Percentiles rank a stretch among this genome's conserved stretches.
phyloP scores from a whole-genome alignment of 192 early-diverging fungal genomes.

The Neocallimastix lanati region DNA sequence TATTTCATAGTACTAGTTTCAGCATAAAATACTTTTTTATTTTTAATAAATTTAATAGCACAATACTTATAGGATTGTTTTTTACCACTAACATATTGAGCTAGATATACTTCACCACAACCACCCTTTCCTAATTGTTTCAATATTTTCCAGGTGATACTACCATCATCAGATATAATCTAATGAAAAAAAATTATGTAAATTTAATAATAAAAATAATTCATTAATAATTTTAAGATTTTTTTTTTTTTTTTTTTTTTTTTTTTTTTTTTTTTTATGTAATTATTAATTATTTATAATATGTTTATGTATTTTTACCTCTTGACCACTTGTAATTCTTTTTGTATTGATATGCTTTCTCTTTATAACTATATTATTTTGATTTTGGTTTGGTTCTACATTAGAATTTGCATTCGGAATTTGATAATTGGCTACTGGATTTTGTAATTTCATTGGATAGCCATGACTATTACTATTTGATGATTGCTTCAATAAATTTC shows the following conservation, averaged over 20 bases:
- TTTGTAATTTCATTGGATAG: not conserved
- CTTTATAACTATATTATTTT: not conserved
- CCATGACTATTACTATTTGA: not conserved
- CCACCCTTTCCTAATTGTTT: not conserved
- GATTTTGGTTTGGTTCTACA: not conserved
- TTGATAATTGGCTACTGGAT: not conserved
- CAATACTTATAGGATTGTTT: not conserved
- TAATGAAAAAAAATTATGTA: not conserved
- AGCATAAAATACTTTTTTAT: not conserved
- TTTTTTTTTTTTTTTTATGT: too few species aligned
- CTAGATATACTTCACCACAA: not conserved
- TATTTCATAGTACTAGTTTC: not conserved
- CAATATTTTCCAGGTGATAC: not conserved
- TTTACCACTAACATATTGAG: not conserved
- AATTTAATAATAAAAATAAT: too few species aligned
- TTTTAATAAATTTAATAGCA: not conserved
- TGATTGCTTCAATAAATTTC: not conserved
- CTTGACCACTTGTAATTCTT: not conserved
- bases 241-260: too few species aligned
- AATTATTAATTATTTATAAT: too few species aligned
- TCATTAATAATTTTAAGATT: too few species aligned
- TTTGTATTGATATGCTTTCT: not conserved
- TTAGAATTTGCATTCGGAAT: not conserved
- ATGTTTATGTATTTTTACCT: too few species aligned
- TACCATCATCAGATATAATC: not conserved